phyloP scores from a whole-genome alignment of 1,284 basidiomycete genomes.

The Erythrobasidium hasegawianum region DNA sequence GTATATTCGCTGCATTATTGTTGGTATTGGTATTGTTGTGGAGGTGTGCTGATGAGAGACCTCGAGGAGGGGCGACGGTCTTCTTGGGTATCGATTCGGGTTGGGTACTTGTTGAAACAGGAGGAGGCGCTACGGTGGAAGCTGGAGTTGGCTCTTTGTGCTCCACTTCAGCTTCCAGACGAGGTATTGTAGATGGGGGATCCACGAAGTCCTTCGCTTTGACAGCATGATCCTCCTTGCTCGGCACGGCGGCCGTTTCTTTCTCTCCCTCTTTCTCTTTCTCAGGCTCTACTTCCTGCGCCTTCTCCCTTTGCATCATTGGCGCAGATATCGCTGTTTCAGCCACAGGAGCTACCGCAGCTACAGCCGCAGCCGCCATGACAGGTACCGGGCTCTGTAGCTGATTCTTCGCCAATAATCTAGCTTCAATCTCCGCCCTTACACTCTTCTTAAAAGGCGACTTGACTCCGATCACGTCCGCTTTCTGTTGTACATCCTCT shows the following conservation, averaged over 20 bases:
- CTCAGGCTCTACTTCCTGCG: background rate
- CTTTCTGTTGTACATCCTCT: too few relatives aligned
- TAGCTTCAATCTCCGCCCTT: background rate
- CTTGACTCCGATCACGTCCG: background rate
- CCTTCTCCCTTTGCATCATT: too few relatives aligned
- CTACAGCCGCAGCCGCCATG: too few relatives aligned
- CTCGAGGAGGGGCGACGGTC: too few relatives aligned
- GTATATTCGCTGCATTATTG: background rate
- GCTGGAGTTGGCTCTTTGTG: too few relatives aligned
- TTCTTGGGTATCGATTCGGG: too few relatives aligned
- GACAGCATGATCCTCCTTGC: background rate
- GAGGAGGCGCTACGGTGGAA: too few relatives aligned
- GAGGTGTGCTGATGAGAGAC: background rate
- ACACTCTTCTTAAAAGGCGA: background rate
- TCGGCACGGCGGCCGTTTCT: background rate
- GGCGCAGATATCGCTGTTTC: too few relatives aligned
- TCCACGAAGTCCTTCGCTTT: slow-evolving; percentile 3
- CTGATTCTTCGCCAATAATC: background rate
- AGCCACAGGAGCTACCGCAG: too few relatives aligned
- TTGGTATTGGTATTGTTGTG: background rate
- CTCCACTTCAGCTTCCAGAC: background rate
- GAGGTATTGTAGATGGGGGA: background rate
- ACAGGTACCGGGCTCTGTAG: too few relatives aligned
- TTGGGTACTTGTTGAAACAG: background rate
- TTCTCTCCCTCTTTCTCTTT: background rate